Base-by-base conservation (phyloP, 2,329 filamentous ascomycete species). In the Cladosporium velox region DNA sequence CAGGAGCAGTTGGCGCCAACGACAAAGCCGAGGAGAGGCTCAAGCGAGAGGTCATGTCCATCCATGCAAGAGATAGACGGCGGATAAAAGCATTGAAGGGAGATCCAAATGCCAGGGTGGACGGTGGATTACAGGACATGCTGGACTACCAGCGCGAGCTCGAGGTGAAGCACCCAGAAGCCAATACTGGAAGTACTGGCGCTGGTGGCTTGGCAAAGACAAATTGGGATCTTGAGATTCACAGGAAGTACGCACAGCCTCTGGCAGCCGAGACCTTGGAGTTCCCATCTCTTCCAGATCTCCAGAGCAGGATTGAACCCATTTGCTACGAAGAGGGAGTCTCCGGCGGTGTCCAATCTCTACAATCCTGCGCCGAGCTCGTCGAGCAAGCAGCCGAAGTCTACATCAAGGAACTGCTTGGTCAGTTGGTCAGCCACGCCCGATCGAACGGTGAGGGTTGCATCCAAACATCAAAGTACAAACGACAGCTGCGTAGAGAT, bases 401-500 rank as follows among this genome's bases (percentile, higher is more conserved):
- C 0, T 89, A 84, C 72, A 81, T 90, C 66, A 90, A 90, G 75
- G 85, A 88, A 72, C 80, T 86, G 2, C 77, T 89, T 2, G 82
- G 83, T 6, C 79, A 80, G 38, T 79, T 88, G 15, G 84, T 88
- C 67, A 80, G 81, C 4, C 83, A 85, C 35, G 84, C 85, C 3
- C 79, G 83, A 59, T 80, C 79, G 32, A 88, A 89, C 68, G 86
- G 84, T 12, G 82, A 85, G 1, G 76, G 76, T 7, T 79, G 79
- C 65, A 87, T 97, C 66, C 90, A 93, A 76, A 96, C 92, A 2
- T 86, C 89, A 70, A 89, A 87, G 66, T 97, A 94, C 78, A 88
- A 87, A 69, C 85, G 86, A 66, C 91, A 92, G 75, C 83, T 97
- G 12, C 87, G 88, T 64, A 83, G 84, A 57, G 93, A 97, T 77